Evolutionary conservation across 2,329 filamentous ascomycete genomes (phyloP).

Genomic region (Penicillium rolfsii): DNA sequence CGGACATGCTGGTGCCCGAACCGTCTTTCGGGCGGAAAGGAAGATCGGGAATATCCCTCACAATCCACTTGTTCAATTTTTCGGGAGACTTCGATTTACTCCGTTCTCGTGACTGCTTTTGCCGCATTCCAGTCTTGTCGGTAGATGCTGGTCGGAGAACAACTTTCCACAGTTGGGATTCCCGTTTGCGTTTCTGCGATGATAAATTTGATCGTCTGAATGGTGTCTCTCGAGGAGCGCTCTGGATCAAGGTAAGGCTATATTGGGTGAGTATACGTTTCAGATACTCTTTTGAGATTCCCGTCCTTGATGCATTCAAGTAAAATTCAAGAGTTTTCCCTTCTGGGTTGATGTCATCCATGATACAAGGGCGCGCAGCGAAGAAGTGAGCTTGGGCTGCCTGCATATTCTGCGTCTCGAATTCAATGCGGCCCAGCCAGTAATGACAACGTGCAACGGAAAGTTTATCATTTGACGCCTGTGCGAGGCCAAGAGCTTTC

Average conservation of each 20-base stretch:
- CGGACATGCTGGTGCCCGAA: not conserved
- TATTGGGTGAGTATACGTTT: constrained; percentile 1
- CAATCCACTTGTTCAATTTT: not conserved
- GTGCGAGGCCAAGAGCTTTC: constrained; percentile 16
- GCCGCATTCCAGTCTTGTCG: not conserved
- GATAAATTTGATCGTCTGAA: not conserved
- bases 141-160: constrained; percentile 3
- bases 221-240: not conserved
- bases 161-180: not conserved
- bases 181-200: constrained; percentile 8
- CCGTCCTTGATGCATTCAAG: constrained; percentile 5
- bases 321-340: constrained; percentile 21
- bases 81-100: not conserved
- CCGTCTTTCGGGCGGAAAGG: not conserved
- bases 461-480: constrained; percentile 3
- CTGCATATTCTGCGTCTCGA: constrained; percentile 18
- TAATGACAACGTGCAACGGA: constrained; percentile 28
- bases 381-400: constrained; percentile 25
- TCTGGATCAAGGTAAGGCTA: not conserved
- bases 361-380: constrained; percentile 23
- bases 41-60: not conserved
- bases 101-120: not conserved
- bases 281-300: constrained; percentile 8
- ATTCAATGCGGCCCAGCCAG: constrained; percentile 34
- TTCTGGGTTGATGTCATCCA: constrained; percentile 21